Conservation (phyloP, 2,329 filamentous ascomycete genomes). For the Diaporthe caulivora region DNA sequence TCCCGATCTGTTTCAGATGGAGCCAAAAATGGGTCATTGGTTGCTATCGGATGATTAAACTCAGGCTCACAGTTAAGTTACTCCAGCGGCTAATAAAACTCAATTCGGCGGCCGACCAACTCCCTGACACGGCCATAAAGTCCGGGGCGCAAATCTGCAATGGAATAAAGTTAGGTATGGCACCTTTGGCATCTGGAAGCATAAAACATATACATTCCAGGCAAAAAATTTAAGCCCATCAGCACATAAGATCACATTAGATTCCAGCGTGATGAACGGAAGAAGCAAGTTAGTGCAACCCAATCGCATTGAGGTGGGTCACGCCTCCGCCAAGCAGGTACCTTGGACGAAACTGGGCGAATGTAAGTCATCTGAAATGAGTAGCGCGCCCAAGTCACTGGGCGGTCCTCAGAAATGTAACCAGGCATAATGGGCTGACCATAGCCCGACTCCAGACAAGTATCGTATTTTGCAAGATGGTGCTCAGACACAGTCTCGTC, state of each 20-base stretch:
- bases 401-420: neutral
- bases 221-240: neutral
- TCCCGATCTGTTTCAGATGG: neutral
- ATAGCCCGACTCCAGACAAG: neutral
- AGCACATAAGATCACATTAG: too few species aligned
- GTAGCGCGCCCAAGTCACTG: neutral
- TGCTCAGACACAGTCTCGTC: neutral
- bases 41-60: neutral
- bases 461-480: slow-evolving; percentile 6
- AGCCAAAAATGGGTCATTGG: neutral
- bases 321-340: neutral
- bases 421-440: neutral
- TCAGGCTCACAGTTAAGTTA: neutral
- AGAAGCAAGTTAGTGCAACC: too few species aligned
- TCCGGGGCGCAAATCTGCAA: neutral
- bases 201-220: neutral
- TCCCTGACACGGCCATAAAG: too few species aligned
- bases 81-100: neutral
- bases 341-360: neutral
- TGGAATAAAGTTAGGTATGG: neutral
- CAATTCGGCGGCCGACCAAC: neutral
- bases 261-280: neutral
- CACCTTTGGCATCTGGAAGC: neutral
- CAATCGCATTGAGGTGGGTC: neutral
- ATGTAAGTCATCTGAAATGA: neutral